phyloP scores from a whole-genome alignment of 441 rosid species.

The Croton setiger region DNA sequence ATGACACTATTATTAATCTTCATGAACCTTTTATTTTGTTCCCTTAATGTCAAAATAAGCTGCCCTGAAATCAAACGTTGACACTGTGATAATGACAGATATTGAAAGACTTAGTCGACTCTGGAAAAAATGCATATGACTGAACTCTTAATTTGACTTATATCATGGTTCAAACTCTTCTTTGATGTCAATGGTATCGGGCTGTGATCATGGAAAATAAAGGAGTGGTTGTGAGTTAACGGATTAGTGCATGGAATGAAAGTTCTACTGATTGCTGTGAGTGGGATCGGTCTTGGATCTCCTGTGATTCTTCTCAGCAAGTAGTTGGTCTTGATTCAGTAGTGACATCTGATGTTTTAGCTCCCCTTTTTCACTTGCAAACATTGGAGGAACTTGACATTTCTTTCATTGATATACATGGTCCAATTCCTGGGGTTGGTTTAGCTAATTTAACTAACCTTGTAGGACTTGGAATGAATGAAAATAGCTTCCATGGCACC shows the following conservation, averaged over 20 bases:
- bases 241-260: neutral
- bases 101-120: too few relatives aligned
- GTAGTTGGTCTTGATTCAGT: neutral
- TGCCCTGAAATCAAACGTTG: too few relatives aligned
- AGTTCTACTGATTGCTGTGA: slow-evolving; percentile 8
- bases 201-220: too few relatives aligned
- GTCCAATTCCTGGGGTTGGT: slow-evolving; percentile 10
- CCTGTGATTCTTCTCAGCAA: neutral
- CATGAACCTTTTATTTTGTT: too few relatives aligned
- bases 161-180: too few relatives aligned
- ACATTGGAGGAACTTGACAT: neutral
- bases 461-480: neutral
- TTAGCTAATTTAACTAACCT: slow-evolving; percentile 14
- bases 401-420: neutral
- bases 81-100: too few relatives aligned
- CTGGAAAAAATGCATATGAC: too few relatives aligned
- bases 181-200: too few relatives aligned
- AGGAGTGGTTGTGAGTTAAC: too few relatives aligned
- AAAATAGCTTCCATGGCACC: slow-evolving; percentile 5
- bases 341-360: slow-evolving; percentile 10
- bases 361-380: slow-evolving; percentile 12
- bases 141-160: too few relatives aligned
- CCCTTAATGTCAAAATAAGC: too few relatives aligned
- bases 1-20: too few relatives aligned
- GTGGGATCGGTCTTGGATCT: neutral